Base-by-base conservation (phyloP, 1,284 basidiomycete genomes). In the Microbotryum violaceum region DNA sequence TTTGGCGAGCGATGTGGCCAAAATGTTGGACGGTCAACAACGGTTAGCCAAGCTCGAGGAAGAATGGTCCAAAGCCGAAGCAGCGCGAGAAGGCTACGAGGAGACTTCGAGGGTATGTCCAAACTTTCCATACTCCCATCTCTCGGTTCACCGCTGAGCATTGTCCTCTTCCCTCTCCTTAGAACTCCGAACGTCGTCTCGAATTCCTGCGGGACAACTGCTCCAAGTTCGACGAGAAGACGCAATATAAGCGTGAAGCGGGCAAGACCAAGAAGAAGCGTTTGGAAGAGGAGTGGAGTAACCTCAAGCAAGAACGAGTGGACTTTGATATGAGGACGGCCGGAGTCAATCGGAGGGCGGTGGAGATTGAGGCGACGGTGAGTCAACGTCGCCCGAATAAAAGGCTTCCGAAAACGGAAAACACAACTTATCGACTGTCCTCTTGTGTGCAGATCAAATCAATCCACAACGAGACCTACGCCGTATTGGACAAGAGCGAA, bases 1-100 rank as follows among this genome's bases (percentile, higher is more conserved):
- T 51, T 71, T 67, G 69, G 63, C 67, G 48, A 47, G 23, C 6
- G 69, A 71, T 37, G 61, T 59, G 16, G 57, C 50, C 31, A 60
- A 63, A 57, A 54, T 63, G 23, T 49, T 46, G 7, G 69, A 70
- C 33, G 63, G 62, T 1, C 57, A 57, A n/a, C 49, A 55, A 50
- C 56, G 37, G n/a, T 58, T 69, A 21, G 46, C 54, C n/a, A 51
- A 62, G 10, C 51, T 66, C 18, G 55, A 60, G 27, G 62, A 48
- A 4, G 65, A 71, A 49, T 57, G 58, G 49, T 48, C 57, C 23
- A 69, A 70, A 27, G 51, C 68, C 2, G 64, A 66, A 51, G 37
- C 37, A 6, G 37, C 37, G 12, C 12, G 37, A 42, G 37, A 42
- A 42, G 37, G 37, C 16, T 56, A 61, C 31, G 53, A 61, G 14